A percentile compares a stretch with the other conserved stretches of the same genome.
Conservation (phyloP, 441 rosid genomes). For the Adansonia rubrostipa region DNA sequence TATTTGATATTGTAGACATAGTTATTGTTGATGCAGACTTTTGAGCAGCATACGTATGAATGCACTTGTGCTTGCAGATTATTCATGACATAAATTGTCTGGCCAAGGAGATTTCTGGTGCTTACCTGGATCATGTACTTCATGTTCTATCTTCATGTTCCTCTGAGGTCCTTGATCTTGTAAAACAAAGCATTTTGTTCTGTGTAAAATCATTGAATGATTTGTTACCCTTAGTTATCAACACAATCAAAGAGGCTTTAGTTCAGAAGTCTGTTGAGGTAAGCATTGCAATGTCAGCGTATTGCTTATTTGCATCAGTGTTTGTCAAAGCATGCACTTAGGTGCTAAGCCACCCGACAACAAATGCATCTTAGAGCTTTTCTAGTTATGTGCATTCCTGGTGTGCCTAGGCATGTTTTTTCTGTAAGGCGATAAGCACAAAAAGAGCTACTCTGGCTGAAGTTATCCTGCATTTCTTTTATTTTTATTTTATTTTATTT, state of each 20-base stretch:
- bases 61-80: constrained; percentile 65
- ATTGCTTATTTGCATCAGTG: not conserved
- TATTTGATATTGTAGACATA: not conserved
- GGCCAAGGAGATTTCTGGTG: constrained; percentile 67
- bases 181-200: constrained; percentile 77
- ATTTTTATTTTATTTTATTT: not conserved
- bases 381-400: not conserved
- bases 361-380: not conserved
- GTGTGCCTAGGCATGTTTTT: not conserved
- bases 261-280: constrained; percentile 96
- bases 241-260: constrained; percentile 61
- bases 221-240: constrained; percentile 58
- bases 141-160: constrained; percentile 75
- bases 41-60: constrained; percentile 34
- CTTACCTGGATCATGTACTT: constrained; percentile 64
- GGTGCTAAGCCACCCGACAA: not conserved
- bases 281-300: constrained; percentile 28
- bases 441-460: not conserved
- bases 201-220: constrained; percentile 66
- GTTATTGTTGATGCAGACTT: constrained; percentile 7
- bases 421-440: not conserved
- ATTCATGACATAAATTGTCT: constrained; percentile 78
- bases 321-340: not conserved
- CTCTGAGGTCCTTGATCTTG: constrained; percentile 60
- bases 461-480: not conserved